These are phyloP conservation scores for Metrosideros polymorpha DNA, from an alignment of 441 rosid genomes.

Conservation along the genomic window DNA sequence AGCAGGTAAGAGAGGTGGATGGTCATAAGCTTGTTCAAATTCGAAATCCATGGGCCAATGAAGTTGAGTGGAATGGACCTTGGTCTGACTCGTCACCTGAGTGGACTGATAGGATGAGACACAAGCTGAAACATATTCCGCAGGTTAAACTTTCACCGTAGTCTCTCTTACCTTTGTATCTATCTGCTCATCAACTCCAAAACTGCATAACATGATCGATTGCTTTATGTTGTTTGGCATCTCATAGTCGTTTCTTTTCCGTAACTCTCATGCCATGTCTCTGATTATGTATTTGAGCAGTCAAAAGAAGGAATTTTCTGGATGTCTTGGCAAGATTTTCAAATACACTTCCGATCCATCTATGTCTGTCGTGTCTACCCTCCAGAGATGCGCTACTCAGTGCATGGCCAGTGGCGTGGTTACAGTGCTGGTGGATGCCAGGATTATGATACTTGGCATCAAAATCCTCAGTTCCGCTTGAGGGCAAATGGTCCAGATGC, in stretches of 20 bases:
- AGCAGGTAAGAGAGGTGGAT: constrained; percentile 98
- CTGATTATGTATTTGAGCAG: constrained; percentile 33
- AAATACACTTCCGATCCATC: constrained; percentile 97
- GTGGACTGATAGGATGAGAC: constrained; percentile 98
- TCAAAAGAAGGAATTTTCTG: constrained; percentile 99
- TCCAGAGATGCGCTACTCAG: constrained; percentile 95
- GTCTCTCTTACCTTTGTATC: background rate
- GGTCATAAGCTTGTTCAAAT: constrained; percentile 98
- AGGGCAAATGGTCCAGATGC: constrained; percentile 93
- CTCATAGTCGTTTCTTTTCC: background rate
- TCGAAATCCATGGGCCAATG: constrained; percentile 99
- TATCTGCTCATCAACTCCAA: background rate
- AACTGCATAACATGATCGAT: background rate
- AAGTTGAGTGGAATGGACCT: constrained; percentile 99
- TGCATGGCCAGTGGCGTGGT: constrained; percentile 97
- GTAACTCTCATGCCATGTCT: background rate
- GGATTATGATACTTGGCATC: constrained; percentile 98
- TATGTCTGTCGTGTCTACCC: constrained; percentile 99
- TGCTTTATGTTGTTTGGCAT: background rate
- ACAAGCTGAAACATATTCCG: constrained; percentile 89
- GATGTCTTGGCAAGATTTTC: constrained; percentile 99
- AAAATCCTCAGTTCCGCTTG: constrained; percentile 96
- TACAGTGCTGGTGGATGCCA: constrained; percentile 99
- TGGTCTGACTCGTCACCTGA: constrained; percentile 98
- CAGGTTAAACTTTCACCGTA: constrained; percentile 45